A percentile compares a stretch with the other conserved stretches of the same genome.
Conservation (phyloP, 345 rosid species). For the Eucalyptus erythrocorys region DNA sequence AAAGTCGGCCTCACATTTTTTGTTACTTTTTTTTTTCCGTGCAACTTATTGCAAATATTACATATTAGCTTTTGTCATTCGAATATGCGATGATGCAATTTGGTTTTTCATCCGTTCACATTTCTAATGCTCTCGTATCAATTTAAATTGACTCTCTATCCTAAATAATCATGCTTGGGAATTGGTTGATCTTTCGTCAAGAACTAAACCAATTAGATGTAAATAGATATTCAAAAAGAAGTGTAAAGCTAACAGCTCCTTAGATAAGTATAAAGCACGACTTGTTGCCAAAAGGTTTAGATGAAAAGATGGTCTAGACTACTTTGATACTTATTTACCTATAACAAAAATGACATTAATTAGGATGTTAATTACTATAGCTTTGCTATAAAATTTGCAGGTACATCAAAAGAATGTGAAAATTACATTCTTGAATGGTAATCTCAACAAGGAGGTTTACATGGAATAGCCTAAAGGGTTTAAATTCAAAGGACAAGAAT, state of each 20-base stretch:
- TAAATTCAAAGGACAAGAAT: neutral
- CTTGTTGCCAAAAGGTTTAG: neutral
- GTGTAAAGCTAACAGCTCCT: neutral
- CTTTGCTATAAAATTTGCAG: neutral
- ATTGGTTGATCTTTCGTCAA: rapidly evolving
- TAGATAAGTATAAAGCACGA: neutral
- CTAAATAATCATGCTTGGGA: neutral
- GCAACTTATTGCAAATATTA: no score
- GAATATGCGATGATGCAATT: no score
- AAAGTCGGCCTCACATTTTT: no score
- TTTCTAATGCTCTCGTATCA: no score
- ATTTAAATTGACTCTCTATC: neutral
- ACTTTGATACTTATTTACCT: neutral
- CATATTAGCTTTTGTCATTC: no score
- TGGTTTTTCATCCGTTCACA: no score
- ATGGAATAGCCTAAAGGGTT: neutral
- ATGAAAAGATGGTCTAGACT: neutral
- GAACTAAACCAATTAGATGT: neutral
- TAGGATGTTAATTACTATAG: neutral
- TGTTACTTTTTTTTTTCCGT: no score
- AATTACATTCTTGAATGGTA: neutral
- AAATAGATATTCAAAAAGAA: no score
- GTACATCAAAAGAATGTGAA: neutral
- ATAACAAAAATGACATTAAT: neutral
- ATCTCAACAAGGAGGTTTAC: neutral